Evolutionary conservation across 768 basidiomycete genomes (phyloP), one percentile per base, ranked within the genome.

Genomic region (Leccinellum luteum): DNA sequence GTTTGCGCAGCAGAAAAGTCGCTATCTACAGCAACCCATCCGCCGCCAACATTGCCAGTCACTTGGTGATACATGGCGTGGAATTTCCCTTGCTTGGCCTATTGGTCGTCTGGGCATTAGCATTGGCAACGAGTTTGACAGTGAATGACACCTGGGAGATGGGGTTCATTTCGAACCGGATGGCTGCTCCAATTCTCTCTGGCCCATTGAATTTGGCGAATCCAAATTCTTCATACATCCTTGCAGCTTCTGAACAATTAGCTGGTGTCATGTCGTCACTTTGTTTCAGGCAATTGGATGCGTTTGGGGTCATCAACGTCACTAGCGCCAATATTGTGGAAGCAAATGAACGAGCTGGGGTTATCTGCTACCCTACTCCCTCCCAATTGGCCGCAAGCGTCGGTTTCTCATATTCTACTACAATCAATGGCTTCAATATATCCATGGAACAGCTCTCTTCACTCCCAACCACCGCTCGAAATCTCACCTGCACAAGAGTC

Each of bases 301-400:
- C 41, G 2, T 51, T 21, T 15, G 58, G 57, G 25, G 52, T 63
- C 48, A 28, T 63, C 52, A 59, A 66, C 10, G n/a, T 63, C 13
- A 47, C 53, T 1, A 10, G 27, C 15, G 2, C 17, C 6, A 30
- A 13, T 25, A 23, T 28, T 28, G 6, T 28, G 4, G 10, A 31
- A 31, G 30, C 30, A 31, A 50, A 35, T n/a, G 6, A n/a, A 9
- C 32, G 17, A 7, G 38, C n/a, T 51, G 60, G 56, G 10, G 25
- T 3, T n/a, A 19, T 60, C 43, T 59, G 38, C 32, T 66, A 62
- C 30, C 66, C 60, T 25, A 55, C 65, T 21, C 47, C 55, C 19
- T 48, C 48, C 12, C 4, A 21, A 12, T 3, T 6, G 14, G 1
- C 1, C 13, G 19, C 19, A 35, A 45, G 49, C 32, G 9, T 17